Conservation (phyloP, 1,139 yeast genomes). For the Candida gigantensis region DNA sequence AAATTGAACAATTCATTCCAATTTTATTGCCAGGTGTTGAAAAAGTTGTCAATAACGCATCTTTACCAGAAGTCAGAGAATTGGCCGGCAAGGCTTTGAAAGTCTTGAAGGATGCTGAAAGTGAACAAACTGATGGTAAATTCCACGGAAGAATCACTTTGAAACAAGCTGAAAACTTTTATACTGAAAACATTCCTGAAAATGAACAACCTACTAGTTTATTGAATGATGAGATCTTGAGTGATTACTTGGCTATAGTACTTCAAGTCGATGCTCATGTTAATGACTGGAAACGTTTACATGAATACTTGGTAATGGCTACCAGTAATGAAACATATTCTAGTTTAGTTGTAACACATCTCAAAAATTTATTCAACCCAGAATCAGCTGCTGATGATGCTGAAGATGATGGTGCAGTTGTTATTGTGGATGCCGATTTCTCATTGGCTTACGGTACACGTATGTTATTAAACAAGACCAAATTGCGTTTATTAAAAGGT, state of each 20-base stretch:
- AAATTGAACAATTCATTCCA: slow-evolving; percentile 87
- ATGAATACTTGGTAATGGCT: slow-evolving; percentile 46
- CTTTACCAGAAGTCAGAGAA: slow-evolving; percentile 95
- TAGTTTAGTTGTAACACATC: slow-evolving; percentile 48
- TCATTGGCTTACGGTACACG: slow-evolving; percentile 97
- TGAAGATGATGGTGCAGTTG: slow-evolving; percentile 70
- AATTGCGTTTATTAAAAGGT: slow-evolving; percentile 83
- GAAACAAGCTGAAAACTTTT: slow-evolving; percentile 54
- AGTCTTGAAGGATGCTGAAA: slow-evolving; percentile 82
- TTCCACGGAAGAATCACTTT: slow-evolving; percentile 73
- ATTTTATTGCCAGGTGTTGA: slow-evolving; percentile 84
- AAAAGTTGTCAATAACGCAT: slow-evolving; percentile 85
- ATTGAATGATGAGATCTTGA: slow-evolving; percentile 24
- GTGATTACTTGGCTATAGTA: slow-evolving; percentile 53
- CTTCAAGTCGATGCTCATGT: slow-evolving; percentile 79
- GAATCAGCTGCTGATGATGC: slow-evolving; percentile 58
- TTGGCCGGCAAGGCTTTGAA: slow-evolving; percentile 81
- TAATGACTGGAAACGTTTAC: slow-evolving; percentile 82
- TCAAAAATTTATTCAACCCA: slow-evolving; percentile 68
- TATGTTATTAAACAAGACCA: slow-evolving; percentile 93
- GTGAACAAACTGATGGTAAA: slow-evolving; percentile 61
- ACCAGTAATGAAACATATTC: slow-evolving; percentile 32
- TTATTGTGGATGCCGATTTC: slow-evolving; percentile 90
- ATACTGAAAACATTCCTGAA: slow-evolving; percentile 35
- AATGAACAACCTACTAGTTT: slow-evolving; percentile 21